Evolutionary conservation across 2,329 filamentous ascomycete species (phyloP).

Genomic region (Fusarium sp.): DNA sequence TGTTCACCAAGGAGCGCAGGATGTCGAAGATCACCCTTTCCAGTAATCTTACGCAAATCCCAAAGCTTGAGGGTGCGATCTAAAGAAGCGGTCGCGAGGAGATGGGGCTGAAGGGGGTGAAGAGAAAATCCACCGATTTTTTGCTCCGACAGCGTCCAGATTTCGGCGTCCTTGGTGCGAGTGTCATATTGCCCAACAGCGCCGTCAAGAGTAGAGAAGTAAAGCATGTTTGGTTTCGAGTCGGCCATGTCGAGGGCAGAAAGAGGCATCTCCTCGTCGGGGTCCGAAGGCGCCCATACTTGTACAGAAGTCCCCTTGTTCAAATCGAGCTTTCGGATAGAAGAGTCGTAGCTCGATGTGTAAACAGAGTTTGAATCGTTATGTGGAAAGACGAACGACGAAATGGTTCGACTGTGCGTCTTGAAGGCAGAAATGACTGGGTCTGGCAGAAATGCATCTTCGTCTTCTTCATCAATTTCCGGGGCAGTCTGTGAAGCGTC

Average conservation of each 20-base stretch:
- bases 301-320: constrained; percentile 83
- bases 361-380: constrained; percentile 80
- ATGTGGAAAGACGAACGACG: constrained; percentile 82
- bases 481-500: constrained; percentile 81
- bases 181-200: constrained; percentile 84
- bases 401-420: constrained; percentile 88
- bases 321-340: constrained; percentile 87
- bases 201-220: constrained; percentile 90
- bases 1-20: constrained; percentile 85
- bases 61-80: constrained; percentile 92
- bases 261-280: constrained; percentile 79
- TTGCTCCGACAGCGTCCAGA: constrained; percentile 85
- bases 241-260: constrained; percentile 85
- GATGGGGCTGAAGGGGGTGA: constrained; percentile 82
- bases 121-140: constrained; percentile 96
- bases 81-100: constrained; percentile 88
- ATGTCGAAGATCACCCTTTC: constrained; percentile 68
- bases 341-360: constrained; percentile 92
- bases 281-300: constrained; percentile 79
- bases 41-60: constrained; percentile 85
- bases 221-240: constrained; percentile 77
- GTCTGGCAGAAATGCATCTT: constrained; percentile 73
- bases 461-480: constrained; percentile 74
- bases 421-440: constrained; percentile 92
- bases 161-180: constrained; percentile 70